phyloP scores from a whole-genome alignment of 179 eudicot genomes.

The Sideroxylon spinosum region DNA sequence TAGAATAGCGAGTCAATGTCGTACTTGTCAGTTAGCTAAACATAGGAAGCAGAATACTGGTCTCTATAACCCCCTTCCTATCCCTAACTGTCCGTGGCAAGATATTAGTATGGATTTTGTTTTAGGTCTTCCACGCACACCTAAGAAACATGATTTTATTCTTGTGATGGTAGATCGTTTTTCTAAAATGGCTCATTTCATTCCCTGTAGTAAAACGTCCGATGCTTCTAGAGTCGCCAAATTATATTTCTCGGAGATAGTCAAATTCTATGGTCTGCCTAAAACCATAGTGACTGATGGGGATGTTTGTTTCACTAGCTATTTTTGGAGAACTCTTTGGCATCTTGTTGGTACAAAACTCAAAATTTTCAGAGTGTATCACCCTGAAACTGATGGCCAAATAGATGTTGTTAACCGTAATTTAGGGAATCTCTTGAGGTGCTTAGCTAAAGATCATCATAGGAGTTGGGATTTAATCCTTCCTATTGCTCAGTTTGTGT shows the following conservation, averaged over 20 bases:
- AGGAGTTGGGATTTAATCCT: not conserved
- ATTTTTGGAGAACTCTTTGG: not conserved
- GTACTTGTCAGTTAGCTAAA: not conserved
- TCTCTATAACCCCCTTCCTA: not conserved
- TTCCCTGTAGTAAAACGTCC: not conserved
- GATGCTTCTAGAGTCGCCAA: not conserved
- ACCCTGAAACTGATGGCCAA: not conserved
- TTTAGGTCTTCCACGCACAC: not conserved
- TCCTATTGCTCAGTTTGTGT: not conserved
- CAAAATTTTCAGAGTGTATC: not conserved
- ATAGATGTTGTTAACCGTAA: not conserved
- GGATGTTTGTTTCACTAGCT: too few species aligned
- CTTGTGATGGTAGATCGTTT: not conserved
- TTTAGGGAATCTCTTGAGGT: not conserved
- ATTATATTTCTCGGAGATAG: not conserved
- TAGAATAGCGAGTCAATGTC: not conserved
- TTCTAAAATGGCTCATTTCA: not conserved
- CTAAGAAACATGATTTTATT: not conserved
- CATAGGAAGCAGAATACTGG: not conserved
- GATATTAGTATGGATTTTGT: not conserved
- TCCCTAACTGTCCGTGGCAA: not conserved
- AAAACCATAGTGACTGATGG: not conserved
- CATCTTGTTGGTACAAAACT: not conserved
- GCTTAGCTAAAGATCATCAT: not conserved
- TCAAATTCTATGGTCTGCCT: not conserved